These are phyloP conservation scores for Acanthamoeba castellanii DNA, from an alignment of 208 protist genomes.

Conservation along the genomic window DNA sequence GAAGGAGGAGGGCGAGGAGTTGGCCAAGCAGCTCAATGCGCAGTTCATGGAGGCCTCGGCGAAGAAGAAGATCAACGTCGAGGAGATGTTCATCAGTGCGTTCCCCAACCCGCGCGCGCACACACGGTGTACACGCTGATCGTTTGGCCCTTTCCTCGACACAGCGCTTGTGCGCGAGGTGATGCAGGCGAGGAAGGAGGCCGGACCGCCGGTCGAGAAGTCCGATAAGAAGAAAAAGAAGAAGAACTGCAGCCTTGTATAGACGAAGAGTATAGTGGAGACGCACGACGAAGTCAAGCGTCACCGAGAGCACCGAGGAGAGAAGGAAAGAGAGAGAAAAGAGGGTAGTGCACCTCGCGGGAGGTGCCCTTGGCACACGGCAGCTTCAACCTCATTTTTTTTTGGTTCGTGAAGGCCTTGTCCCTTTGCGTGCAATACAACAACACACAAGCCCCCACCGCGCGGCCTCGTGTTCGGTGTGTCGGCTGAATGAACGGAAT, in stretches of 20 bases:
- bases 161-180: conserved; percentile 24
- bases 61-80: conserved; percentile 74
- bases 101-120: background rate
- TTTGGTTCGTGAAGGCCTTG: too few species aligned
- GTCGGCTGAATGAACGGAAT: too few species aligned
- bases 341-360: too few species aligned
- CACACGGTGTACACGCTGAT: background rate
- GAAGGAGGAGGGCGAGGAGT: conserved; percentile 67
- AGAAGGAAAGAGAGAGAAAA: too few species aligned
- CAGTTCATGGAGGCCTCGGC: conserved; percentile 80
- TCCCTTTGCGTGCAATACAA: too few species aligned
- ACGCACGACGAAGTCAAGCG: too few species aligned
- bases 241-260: conserved; percentile 48
- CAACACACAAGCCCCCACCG: too few species aligned
- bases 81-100: conserved; percentile 72
- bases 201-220: background rate
- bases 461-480: too few species aligned
- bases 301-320: too few species aligned
- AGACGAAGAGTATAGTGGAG: background rate
- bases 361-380: too few species aligned
- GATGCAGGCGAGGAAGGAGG: conserved; percentile 41
- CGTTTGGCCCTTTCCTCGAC: background rate
- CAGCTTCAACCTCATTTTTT: too few species aligned
- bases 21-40: conserved; percentile 77
- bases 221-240: conserved; percentile 33